Percentiles rank a stretch among this genome's conserved stretches.
These are phyloP conservation scores for Pichia thaimueangensis DNA, from an alignment of 805 yeast genomes.

Conservation along the genomic window DNA sequence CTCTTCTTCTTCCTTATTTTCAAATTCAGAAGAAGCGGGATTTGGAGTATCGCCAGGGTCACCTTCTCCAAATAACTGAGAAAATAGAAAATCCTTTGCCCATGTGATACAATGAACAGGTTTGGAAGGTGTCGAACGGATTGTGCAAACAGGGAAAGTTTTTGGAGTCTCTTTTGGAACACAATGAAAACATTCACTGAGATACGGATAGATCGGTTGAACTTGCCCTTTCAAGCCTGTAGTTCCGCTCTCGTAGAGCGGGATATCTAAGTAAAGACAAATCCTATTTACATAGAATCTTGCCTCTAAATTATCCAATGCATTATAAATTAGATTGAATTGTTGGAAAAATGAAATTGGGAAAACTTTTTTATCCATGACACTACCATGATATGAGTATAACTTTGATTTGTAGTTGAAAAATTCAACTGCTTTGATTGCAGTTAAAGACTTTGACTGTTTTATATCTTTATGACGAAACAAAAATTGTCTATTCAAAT, in stretches of 20 bases:
- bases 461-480: constrained; percentile 88
- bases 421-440: constrained; percentile 68
- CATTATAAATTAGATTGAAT: constrained; percentile 80
- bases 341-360: constrained; percentile 71
- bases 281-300: constrained; percentile 82
- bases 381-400: constrained; percentile 78
- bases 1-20: constrained; percentile 57
- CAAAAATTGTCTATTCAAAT: constrained; percentile 87
- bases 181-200: constrained; percentile 92
- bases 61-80: constrained; percentile 57
- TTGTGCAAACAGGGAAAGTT: constrained; percentile 92
- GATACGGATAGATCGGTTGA: constrained; percentile 79
- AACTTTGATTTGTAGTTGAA: constrained; percentile 65
- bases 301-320: constrained; percentile 90
- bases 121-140: constrained; percentile 92
- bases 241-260: constrained; percentile 90
- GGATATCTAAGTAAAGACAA: constrained; percentile 65
- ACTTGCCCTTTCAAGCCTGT: constrained; percentile 93
- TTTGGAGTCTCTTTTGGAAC: constrained; percentile 81
- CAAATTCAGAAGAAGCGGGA: constrained; percentile 45
- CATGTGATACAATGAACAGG: constrained; percentile 96
- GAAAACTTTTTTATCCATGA: constrained; percentile 68
- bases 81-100: constrained; percentile 89
- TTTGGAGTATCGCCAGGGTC: constrained; percentile 31
- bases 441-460: constrained; percentile 79